Percentiles rank a stretch among this genome's conserved stretches.
Conservation (phyloP, 2,329 filamentous ascomycete species). For the Fusarium praegraminearum region DNA sequence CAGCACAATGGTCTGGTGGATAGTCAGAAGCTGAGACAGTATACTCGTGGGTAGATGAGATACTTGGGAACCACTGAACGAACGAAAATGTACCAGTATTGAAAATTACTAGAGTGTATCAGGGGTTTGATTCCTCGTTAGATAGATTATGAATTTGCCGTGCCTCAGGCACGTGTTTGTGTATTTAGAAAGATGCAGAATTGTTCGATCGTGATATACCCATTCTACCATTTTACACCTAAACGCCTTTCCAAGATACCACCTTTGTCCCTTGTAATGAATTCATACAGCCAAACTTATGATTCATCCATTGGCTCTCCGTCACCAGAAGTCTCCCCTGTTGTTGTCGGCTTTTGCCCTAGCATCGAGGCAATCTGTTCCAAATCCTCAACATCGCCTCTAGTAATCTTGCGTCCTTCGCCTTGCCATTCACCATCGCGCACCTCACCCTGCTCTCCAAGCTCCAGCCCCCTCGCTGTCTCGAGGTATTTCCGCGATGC, state of each 20-base stretch:
- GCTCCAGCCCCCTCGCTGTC: conserved; percentile 73
- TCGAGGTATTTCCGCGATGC: conserved; percentile 83
- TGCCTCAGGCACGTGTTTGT: conserved; percentile 26
- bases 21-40: conserved; percentile 22
- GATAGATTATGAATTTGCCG: conserved; percentile 22
- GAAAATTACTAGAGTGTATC: conserved; percentile 20
- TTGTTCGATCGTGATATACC: conserved; percentile 4
- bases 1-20: conserved; percentile 55
- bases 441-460: conserved; percentile 71
- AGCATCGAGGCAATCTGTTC: conserved; percentile 64
- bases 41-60: neutral
- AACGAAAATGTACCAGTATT: conserved; percentile 9
- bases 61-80: neutral
- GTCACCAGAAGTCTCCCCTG: neutral
- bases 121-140: conserved; percentile 41
- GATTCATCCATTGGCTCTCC: conserved; percentile 50
- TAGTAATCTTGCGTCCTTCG: conserved; percentile 61
- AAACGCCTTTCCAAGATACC: conserved; percentile 13
- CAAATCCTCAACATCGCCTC: conserved; percentile 68
- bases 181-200: conserved; percentile 25
- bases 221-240: conserved; percentile 28
- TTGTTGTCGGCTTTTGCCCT: conserved; percentile 42
- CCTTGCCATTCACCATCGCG: conserved; percentile 74
- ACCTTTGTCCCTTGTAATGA: neutral
- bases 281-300: conserved; percentile 3